Conservation (phyloP, 768 basidiomycete species). For the Amanita molliuscula region DNA sequence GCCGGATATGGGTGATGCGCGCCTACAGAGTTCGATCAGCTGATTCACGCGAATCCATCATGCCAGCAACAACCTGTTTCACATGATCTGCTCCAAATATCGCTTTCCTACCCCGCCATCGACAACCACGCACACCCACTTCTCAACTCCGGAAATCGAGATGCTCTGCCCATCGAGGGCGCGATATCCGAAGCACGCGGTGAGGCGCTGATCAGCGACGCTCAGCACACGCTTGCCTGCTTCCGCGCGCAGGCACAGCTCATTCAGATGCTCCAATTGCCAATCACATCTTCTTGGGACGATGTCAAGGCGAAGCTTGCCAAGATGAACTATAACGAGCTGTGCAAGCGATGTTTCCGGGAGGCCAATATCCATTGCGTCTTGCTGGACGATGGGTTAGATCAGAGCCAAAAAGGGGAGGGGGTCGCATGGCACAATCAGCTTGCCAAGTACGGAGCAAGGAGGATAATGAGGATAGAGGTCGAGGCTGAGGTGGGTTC, state of each 20-base stretch:
- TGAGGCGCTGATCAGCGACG: conserved; percentile 37
- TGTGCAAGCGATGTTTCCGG: conserved; percentile 48
- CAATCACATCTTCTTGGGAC: conserved; percentile 39
- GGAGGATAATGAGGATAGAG: conserved; percentile 62
- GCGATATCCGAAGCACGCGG: conserved; percentile 56
- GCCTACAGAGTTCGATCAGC: not conserved
- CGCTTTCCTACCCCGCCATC: conserved; percentile 41
- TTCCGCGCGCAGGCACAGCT: conserved; percentile 49
- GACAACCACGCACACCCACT: conserved; percentile 79
- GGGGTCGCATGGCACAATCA: conserved; percentile 51
- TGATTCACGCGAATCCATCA: no score
- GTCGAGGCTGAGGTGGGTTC: conserved; percentile 53
- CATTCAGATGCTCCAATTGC: conserved; percentile 35
- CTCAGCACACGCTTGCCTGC: conserved; percentile 47
- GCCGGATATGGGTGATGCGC: not conserved
- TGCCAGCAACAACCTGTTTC: no score
- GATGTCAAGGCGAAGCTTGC: conserved; percentile 39
- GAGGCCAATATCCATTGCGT: conserved; percentile 54
- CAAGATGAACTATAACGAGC: conserved; percentile 36
- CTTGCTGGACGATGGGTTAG: conserved; percentile 67
- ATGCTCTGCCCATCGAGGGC: conserved; percentile 47
- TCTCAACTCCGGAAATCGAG: conserved; percentile 34
- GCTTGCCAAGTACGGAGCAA: conserved; percentile 40
- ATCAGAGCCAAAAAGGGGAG: conserved; percentile 35
- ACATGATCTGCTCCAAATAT: conserved; percentile 18